Evolutionary conservation across 306 rosid species (phyloP).

Genomic region (Prunus campanulata): DNA sequence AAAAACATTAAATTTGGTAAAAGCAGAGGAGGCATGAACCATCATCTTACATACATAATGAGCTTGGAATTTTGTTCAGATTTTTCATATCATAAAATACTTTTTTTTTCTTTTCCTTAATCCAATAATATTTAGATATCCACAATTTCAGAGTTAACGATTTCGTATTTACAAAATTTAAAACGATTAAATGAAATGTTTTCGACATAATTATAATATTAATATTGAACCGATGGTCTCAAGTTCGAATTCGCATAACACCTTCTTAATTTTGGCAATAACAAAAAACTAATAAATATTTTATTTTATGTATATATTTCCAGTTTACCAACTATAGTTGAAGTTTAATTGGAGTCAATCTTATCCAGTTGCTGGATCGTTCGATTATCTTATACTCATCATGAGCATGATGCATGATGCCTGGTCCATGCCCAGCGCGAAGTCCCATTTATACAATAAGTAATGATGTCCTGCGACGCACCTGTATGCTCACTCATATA

Average conservation of each 20-base stretch:
- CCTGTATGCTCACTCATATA: too few species aligned
- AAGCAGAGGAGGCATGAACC: neutral
- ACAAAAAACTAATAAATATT: neutral
- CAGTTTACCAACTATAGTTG: neutral
- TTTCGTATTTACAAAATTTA: too few species aligned
- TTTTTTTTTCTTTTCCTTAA: neutral
- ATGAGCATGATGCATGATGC: too few species aligned
- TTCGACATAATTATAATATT: too few species aligned
- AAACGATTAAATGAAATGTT: too few species aligned
- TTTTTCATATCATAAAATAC: neutral
- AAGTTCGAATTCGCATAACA: rapidly evolving
- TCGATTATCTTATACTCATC: neutral
- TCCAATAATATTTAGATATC: neutral
- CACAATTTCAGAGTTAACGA: too few species aligned
- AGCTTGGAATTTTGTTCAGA: neutral
- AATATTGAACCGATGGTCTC: rapidly evolving
- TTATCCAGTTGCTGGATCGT: too few species aligned
- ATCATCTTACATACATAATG: neutral
- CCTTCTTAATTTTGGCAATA: too few species aligned
- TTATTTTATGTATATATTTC: neutral
- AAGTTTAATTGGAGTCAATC: too few species aligned
- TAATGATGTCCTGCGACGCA: too few species aligned
- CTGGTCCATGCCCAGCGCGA: neutral
- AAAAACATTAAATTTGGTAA: neutral
- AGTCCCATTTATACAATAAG: too few species aligned